Conservation (phyloP, 495 filamentous ascomycete species). For the Xylaria castorea region DNA sequence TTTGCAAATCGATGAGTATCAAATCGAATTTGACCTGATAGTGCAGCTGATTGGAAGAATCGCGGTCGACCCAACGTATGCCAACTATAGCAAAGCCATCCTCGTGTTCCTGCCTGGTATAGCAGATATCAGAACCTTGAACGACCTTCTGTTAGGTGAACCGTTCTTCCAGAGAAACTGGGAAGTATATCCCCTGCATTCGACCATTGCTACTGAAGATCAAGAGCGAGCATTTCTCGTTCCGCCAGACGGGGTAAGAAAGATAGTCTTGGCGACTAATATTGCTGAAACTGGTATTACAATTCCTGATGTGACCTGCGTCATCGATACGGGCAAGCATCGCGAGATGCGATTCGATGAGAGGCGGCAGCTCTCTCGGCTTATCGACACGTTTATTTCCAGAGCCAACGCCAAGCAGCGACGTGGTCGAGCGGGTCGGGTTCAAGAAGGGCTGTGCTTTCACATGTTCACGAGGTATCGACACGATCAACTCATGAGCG, state of each 20-base stretch:
- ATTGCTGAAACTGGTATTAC: constrained; percentile 98
- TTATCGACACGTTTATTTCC: constrained; percentile 93
- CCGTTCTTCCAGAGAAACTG: constrained; percentile 71
- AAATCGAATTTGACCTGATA: constrained; percentile 84
- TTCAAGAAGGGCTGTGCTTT: constrained; percentile 92
- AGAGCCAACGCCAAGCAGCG: constrained; percentile 93
- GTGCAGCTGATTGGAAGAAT: constrained; percentile 75
- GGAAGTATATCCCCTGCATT: constrained; percentile 88
- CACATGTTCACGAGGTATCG: constrained; percentile 90
- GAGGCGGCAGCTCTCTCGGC: constrained; percentile 82
- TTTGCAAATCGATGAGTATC: constrained; percentile 80
- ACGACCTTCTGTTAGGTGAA: constrained; percentile 79
- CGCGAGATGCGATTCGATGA: constrained; percentile 97
- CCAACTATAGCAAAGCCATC: constrained; percentile 83
- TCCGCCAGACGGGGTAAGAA: constrained; percentile 79
- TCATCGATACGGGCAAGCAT: constrained; percentile 93
- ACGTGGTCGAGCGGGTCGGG: constrained; percentile 92
- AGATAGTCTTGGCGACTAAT: constrained; percentile 95
- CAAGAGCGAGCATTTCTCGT: constrained; percentile 90
- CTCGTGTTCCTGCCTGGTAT: constrained; percentile 94
- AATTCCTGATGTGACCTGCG: constrained; percentile 94
- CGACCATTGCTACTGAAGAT: constrained; percentile 93
- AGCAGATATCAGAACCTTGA: constrained; percentile 86
- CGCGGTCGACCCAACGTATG: constrained; percentile 67
- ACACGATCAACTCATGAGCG: constrained; percentile 78